Conservation (phyloP, 331 rosid genomes). For the Arachis monticola region DNA sequence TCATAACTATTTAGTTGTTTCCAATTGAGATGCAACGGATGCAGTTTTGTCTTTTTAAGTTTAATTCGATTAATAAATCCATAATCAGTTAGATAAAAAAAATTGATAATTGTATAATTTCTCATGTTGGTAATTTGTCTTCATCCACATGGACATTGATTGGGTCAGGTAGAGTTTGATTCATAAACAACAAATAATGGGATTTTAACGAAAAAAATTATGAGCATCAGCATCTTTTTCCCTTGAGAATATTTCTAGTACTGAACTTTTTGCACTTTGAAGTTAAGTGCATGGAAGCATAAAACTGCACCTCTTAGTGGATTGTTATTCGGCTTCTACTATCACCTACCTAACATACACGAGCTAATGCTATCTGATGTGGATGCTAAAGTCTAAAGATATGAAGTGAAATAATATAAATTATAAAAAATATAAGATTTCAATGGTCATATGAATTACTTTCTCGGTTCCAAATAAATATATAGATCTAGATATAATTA, state of each 20-base stretch:
- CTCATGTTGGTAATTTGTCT: background rate
- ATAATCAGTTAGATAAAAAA: background rate
- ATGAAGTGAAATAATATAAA: too few relatives aligned
- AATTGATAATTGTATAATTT: too few relatives aligned
- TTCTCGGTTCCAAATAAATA: too few relatives aligned
- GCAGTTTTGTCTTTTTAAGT: background rate
- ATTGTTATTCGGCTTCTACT: conserved; percentile 39
- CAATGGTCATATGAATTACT: too few relatives aligned
- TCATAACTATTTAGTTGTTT: too few relatives aligned
- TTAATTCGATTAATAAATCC: background rate
- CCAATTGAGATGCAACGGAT: too few relatives aligned
- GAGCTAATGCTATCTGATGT: conserved; percentile 36
- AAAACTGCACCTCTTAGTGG: conserved; percentile 6
- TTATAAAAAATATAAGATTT: too few relatives aligned
- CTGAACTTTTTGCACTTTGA: background rate
- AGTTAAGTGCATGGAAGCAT: background rate
- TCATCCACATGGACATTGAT: too few relatives aligned
- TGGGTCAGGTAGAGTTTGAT: background rate
- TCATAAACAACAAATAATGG: conserved; percentile 1
- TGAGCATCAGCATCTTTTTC: background rate
- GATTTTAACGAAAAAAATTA: background rate
- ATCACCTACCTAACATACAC: background rate
- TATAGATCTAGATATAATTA: too few relatives aligned
- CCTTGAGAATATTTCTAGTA: background rate
- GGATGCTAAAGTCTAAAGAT: background rate